Conservation (phyloP, 1,284 basidiomycete genomes). For the Leccinum subrobustum region DNA sequence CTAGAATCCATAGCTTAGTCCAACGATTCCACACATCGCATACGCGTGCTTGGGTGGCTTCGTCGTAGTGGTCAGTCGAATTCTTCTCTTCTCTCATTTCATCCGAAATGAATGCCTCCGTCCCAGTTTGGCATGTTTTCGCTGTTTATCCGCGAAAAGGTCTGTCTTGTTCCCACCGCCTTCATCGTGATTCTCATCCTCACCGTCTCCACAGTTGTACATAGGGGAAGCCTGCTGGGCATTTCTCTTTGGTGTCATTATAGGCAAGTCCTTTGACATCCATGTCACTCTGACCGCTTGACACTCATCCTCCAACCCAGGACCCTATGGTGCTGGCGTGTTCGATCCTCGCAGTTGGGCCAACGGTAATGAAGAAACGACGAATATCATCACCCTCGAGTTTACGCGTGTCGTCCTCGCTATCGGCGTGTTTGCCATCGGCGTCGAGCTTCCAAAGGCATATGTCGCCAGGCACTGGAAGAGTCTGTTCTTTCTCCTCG, state of each 20-base stretch:
- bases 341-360: slow-evolving; percentile 90
- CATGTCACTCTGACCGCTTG: neutral
- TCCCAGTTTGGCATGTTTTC: slow-evolving; percentile 91
- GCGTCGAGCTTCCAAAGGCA: slow-evolving; percentile 92
- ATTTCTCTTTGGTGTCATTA: slow-evolving; percentile 91
- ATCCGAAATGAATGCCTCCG: neutral
- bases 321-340: slow-evolving; percentile 83
- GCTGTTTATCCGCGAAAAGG: slow-evolving; percentile 88
- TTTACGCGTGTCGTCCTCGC: slow-evolving; percentile 95
- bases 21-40: slow-evolving; percentile 68
- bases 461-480: slow-evolving; percentile 93
- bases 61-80: slow-evolving; percentile 62
- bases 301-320: slow-evolving; percentile 35
- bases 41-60: slow-evolving; percentile 88
- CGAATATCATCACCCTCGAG: slow-evolving; percentile 82
- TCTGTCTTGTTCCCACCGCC: slow-evolving; percentile 28
- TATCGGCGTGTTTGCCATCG: slow-evolving; percentile 97
- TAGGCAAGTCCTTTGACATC: slow-evolving; percentile 49
- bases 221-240: slow-evolving; percentile 97
- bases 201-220: slow-evolving; percentile 58
- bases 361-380: slow-evolving; percentile 46
- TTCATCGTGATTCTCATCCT: slow-evolving; percentile 11
- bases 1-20: slow-evolving; percentile 54
- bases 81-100: neutral
- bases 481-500: slow-evolving; percentile 83